Evolutionary conservation across 352 stramenopile species (phyloP).

Genomic region (Bremia lactucae): DNA sequence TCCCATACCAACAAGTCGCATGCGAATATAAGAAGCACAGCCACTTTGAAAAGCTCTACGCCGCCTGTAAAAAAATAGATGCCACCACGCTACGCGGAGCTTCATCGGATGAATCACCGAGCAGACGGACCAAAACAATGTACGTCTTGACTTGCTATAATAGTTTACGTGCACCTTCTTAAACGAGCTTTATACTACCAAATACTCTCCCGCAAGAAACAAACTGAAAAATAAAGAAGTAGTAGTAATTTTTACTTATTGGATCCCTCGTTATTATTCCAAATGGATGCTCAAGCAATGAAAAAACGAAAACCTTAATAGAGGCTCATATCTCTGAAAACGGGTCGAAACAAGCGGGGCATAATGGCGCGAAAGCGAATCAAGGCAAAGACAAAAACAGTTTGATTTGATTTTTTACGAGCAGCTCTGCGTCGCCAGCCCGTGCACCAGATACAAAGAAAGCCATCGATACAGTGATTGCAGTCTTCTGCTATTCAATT

Average conservation of each 20-base stretch:
- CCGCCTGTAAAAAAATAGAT: constrained; percentile 25
- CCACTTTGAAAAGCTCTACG: constrained; percentile 46
- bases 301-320: neutral
- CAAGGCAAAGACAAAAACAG: constrained; percentile 47
- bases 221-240: too few relatives aligned
- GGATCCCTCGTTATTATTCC: constrained; percentile 3
- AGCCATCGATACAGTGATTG: neutral
- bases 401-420: too few relatives aligned
- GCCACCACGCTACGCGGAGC: constrained; percentile 9
- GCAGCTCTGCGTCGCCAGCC: neutral
- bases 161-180: constrained; percentile 54
- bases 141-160: constrained; percentile 50
- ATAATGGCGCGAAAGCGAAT: constrained; percentile 39
- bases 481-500: constrained; percentile 6
- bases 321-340: neutral
- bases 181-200: constrained; percentile 59
- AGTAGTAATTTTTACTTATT: too few relatives aligned
- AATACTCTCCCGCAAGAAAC: constrained; percentile 41
- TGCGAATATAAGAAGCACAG: constrained; percentile 47
- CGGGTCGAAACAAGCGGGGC: neutral
- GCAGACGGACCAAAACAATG: constrained; percentile 16
- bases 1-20: constrained; percentile 45
- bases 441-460: neutral
- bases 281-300: constrained; percentile 3
- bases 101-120: constrained; percentile 4